phyloP scores from a whole-genome alignment of 2,329 filamentous ascomycete species.

The Fusarium citri region DNA sequence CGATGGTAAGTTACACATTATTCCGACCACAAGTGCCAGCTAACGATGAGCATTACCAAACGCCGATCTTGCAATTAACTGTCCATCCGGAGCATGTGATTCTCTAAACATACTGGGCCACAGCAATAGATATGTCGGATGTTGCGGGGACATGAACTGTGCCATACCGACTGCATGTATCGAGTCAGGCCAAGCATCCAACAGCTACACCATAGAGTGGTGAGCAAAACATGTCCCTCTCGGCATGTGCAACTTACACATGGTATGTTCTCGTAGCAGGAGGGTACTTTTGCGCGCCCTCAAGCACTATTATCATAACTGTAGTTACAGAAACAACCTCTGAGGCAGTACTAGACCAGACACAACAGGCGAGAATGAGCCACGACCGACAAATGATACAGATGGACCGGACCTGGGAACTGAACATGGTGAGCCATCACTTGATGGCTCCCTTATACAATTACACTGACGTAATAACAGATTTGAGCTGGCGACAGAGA shows the following conservation, averaged over 20 bases:
- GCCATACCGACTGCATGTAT: constrained; percentile 18
- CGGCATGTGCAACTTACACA: constrained; percentile 32
- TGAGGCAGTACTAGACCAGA: not conserved
- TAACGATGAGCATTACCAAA: not conserved
- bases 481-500: constrained; percentile 22
- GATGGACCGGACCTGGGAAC: constrained; percentile 1
- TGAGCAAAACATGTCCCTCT: not conserved
- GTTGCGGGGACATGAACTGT: constrained; percentile 14
- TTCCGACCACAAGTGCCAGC: not conserved
- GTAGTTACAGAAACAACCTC: not conserved
- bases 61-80: not conserved
- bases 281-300: constrained; percentile 17
- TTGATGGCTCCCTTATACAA: not conserved
- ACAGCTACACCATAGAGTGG: constrained; percentile 12
- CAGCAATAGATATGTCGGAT: constrained; percentile 5
- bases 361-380: not conserved
- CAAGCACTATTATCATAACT: constrained; percentile 2
- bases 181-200: constrained; percentile 19
- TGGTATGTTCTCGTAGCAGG: constrained; percentile 7
- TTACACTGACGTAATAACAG: not conserved
- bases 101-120: not conserved
- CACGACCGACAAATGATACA: not conserved
- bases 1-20: not conserved
- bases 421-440: constrained; percentile 19
- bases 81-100: constrained; percentile 4